Evolutionary conservation across 2,329 filamentous ascomycete species (phyloP).

Genomic region (Fusarium oxysporum): DNA sequence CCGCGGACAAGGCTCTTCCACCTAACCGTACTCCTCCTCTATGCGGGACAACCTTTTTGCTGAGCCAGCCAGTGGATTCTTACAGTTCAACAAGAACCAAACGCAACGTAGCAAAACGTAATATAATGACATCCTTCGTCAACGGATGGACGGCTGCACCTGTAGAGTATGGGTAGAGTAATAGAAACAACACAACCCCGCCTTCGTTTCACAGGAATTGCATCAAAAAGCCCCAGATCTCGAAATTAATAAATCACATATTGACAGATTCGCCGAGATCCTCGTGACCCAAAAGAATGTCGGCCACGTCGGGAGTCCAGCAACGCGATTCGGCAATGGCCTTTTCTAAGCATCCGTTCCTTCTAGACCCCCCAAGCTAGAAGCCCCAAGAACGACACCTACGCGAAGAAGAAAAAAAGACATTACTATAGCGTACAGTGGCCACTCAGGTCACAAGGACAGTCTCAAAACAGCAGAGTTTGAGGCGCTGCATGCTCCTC

Average conservation of each 20-base stretch:
- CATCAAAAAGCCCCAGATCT: conserved; percentile 24
- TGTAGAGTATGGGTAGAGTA: conserved; percentile 41
- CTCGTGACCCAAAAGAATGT: conserved; percentile 31
- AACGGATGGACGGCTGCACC: conserved; percentile 35
- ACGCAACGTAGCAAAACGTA: conserved; percentile 46
- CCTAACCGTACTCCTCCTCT: not conserved
- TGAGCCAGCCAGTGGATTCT: conserved; percentile 9
- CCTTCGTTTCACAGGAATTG: conserved; percentile 20
- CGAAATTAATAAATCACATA: conserved; percentile 2
- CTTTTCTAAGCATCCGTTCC: not conserved
- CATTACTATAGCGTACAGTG: not conserved
- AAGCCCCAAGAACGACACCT: not conserved
- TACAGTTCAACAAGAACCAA: conserved; percentile 15
- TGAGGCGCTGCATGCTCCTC: conserved; percentile 13
- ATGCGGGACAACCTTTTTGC: conserved; percentile 16
- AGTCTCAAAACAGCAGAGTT: conserved; percentile 19
- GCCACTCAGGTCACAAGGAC: conserved; percentile 21
- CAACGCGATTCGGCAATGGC: conserved; percentile 41
- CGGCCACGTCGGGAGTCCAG: conserved; percentile 23
- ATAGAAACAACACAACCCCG: conserved; percentile 43
- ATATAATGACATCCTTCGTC: conserved; percentile 24
- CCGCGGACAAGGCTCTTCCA: conserved; percentile 34
- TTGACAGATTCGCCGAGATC: conserved; percentile 29
- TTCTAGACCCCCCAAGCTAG: conserved; percentile 9
- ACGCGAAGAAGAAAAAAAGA: too few species aligned